Evolutionary conservation across 768 basidiomycete species (phyloP).

Genomic region (Amanita jacksonii): DNA sequence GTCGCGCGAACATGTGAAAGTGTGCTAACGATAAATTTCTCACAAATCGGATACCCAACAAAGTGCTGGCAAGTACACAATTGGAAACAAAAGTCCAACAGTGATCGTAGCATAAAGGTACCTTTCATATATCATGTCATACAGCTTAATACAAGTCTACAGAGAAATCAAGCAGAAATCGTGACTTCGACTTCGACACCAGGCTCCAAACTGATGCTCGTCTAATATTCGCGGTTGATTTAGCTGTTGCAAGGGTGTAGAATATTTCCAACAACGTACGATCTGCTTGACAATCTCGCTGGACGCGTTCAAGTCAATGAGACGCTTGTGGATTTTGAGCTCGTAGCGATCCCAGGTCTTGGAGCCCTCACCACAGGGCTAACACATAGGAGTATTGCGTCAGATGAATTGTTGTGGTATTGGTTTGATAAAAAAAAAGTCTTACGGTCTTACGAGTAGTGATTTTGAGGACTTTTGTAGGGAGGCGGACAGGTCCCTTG

Average conservation of each 20-base stretch:
- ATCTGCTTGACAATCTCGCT: conserved; percentile 99
- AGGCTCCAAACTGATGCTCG: conserved; percentile 96
- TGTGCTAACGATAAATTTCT: too few relatives aligned
- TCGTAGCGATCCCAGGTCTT: conserved; percentile 99
- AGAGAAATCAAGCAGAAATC: conserved; percentile 57
- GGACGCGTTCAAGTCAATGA: conserved; percentile 98
- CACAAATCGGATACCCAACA: too few relatives aligned
- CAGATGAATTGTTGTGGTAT: conserved; percentile 1
- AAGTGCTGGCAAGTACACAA: too few relatives aligned
- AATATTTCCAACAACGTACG: too few relatives aligned
- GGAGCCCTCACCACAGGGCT: conserved; percentile 99
- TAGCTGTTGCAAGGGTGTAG: too few relatives aligned
- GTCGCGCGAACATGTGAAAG: too few relatives aligned
- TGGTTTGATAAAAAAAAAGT: too few relatives aligned
- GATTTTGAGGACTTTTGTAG: conserved; percentile 98
- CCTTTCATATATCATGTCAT: background rate
- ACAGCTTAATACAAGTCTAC: background rate
- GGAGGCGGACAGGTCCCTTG: conserved; percentile 97
- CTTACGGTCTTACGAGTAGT: conserved; percentile 97
- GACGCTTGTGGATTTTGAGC: conserved; percentile 98
- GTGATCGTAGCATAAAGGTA: background rate
- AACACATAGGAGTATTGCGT: conserved; percentile 8
- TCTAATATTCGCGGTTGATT: too few relatives aligned
- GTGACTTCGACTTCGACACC: conserved; percentile 99
- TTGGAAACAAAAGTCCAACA: too few relatives aligned